These are phyloP conservation scores for Encephalitozoon cuniculi DNA, from an alignment of 371 early-diverging fungal species.

Conservation along the genomic window DNA sequence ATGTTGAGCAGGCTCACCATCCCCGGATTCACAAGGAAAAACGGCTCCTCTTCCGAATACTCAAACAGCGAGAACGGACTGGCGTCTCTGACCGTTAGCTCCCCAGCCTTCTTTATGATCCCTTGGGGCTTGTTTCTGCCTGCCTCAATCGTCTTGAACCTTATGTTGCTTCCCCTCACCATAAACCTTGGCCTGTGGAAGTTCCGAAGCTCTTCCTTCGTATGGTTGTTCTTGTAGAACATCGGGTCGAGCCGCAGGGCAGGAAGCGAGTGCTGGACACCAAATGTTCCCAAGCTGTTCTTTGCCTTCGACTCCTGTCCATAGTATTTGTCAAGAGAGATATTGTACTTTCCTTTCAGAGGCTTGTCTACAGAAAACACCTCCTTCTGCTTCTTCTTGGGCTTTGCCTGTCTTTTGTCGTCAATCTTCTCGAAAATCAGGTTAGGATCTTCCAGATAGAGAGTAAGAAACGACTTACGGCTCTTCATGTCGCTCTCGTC, in stretches of 20 bases:
- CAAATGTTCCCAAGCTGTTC: constrained; percentile 72
- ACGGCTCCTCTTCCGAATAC: constrained; percentile 94
- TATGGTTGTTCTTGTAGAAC: constrained; percentile 75
- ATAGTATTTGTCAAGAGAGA: constrained; percentile 86
- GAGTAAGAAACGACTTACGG: constrained; percentile 38
- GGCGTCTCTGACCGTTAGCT: constrained; percentile 77
- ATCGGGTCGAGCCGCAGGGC: constrained; percentile 75
- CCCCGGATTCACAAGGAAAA: constrained; percentile 79
- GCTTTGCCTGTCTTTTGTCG: constrained; percentile 43
- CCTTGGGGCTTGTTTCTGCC: constrained; percentile 61
- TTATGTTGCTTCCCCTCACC: not conserved
- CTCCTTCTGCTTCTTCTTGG: constrained; percentile 51
- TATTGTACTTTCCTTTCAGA: constrained; percentile 71
- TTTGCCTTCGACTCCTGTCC: constrained; percentile 66
- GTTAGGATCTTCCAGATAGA: constrained; percentile 60
- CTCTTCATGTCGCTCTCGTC: constrained; percentile 44
- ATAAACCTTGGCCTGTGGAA: constrained; percentile 78
- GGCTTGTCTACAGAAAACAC: constrained; percentile 38
- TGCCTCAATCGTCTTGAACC: not conserved
- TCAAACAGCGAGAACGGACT: constrained; percentile 77
- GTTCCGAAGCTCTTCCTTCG: constrained; percentile 74
- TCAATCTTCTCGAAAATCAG: constrained; percentile 60
- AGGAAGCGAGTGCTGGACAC: constrained; percentile 77
- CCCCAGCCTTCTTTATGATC: constrained; percentile 72
- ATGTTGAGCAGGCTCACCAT: constrained; percentile 90